Evolutionary conservation across 139 green algal species (phyloP).

Genomic region (Coccomyxa sp.): DNA sequence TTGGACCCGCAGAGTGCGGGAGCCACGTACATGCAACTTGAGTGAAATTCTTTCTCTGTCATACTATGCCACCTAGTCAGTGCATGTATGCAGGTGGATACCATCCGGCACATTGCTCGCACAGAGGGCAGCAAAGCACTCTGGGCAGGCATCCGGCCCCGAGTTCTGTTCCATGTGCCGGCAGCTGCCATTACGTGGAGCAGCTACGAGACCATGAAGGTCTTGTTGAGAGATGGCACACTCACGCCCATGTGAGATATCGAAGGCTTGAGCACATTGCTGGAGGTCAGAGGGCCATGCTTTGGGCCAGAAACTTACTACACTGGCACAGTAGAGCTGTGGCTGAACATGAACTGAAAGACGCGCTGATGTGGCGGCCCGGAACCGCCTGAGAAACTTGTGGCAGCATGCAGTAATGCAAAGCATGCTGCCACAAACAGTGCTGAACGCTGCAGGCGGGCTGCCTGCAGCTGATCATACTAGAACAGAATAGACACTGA

Average conservation of each 20-base stretch:
- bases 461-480: no score
- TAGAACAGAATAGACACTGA: no score
- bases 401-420: no score
- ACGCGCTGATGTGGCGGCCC: no score
- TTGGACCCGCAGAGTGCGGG: neutral
- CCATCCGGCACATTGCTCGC: constrained; percentile 60
- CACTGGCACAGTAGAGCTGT: no score
- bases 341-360: no score
- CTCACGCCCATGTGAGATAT: neutral
- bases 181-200: constrained; percentile 93
- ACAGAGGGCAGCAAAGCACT: constrained; percentile 81
- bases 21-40: neutral
- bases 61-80: neutral
- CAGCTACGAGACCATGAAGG: constrained; percentile 92
- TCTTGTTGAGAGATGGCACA: constrained; percentile 30
- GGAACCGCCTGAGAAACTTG: no score
- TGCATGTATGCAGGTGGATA: constrained; percentile 42
- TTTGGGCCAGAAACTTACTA: no score
- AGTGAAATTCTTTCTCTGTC: constrained; percentile 1
- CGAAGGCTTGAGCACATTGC: neutral
- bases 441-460: no score
- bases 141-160: constrained; percentile 71
- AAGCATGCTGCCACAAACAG: no score
- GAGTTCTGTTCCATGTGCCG: constrained; percentile 92
- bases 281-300: no score